These are phyloP conservation scores for Crepidotus variabilis DNA, from an alignment of 768 basidiomycete species.

Conservation along the genomic window DNA sequence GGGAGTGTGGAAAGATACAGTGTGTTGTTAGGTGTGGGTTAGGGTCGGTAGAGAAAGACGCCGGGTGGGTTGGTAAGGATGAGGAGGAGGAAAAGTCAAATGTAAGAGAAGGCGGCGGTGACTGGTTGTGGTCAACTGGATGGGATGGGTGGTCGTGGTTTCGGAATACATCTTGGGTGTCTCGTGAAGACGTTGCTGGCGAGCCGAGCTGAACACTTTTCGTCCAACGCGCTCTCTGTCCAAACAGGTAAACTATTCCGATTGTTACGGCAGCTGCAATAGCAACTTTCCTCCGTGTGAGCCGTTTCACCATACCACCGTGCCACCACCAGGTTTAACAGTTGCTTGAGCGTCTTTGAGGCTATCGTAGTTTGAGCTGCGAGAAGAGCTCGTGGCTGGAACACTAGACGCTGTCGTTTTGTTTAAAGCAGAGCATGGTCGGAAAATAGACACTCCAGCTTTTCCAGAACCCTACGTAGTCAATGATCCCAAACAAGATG, in stretches of 20 bases:
- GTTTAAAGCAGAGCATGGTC: too few species aligned
- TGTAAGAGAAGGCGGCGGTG: background rate
- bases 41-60: conserved; percentile 69
- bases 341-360: conserved; percentile 28
- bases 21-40: conserved; percentile 69
- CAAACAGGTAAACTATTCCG: conserved; percentile 63
- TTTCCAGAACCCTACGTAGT: too few species aligned
- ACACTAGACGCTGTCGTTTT: background rate
- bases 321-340: background rate
- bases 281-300: conserved; percentile 66
- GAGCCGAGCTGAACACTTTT: conserved; percentile 15
- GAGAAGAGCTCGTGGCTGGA: conserved; percentile 15
- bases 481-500: too few species aligned
- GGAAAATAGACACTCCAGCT: too few species aligned
- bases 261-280: conserved; percentile 55
- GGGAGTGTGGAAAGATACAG: conserved; percentile 62
- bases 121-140: too few species aligned
- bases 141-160: too few species aligned
- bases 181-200: too few species aligned
- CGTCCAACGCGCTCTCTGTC: conserved; percentile 29
- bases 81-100: background rate
- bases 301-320: conserved; percentile 19
- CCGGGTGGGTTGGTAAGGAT: conserved; percentile 33
- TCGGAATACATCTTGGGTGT: too few species aligned
- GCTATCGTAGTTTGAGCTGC: conserved; percentile 27